These are phyloP conservation scores for Amanita polypyramis DNA, from an alignment of 768 basidiomycete genomes.

Conservation along the genomic window DNA sequence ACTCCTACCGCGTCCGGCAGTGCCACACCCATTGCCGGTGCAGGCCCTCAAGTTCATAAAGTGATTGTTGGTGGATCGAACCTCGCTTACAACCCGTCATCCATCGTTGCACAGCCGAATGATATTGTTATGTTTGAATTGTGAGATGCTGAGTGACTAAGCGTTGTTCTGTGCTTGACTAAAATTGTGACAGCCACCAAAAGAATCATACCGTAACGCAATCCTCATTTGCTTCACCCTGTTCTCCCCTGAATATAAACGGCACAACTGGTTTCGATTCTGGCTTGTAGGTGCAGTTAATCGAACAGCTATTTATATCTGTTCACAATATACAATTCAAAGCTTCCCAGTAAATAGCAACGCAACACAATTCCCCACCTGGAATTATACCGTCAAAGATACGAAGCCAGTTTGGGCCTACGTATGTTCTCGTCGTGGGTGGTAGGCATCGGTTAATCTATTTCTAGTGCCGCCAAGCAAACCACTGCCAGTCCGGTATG, in stretches of 20 bases:
- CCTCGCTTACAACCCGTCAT: slow-evolving; percentile 39
- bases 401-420: slow-evolving; percentile 51
- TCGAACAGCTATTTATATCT: background rate
- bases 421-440: slow-evolving; percentile 19
- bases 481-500: slow-evolving; percentile 45
- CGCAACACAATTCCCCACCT: slow-evolving; percentile 41
- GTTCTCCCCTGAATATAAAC: slow-evolving; percentile 30
- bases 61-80: slow-evolving; percentile 45
- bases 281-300: slow-evolving; percentile 35
- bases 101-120: slow-evolving; percentile 37
- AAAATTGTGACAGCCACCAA: slow-evolving; percentile 29
- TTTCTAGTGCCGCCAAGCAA: slow-evolving; percentile 30
- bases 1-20: slow-evolving; percentile 13
- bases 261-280: slow-evolving; percentile 41
- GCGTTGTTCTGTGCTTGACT: slow-evolving; percentile 6
- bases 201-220: slow-evolving; percentile 66
- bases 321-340: background rate
- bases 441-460: slow-evolving; percentile 1
- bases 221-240: slow-evolving; percentile 51
- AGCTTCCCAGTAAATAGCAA: slow-evolving; percentile 31
- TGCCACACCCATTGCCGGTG: slow-evolving; percentile 28
- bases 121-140: slow-evolving; percentile 55
- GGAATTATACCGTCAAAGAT: slow-evolving; percentile 46
- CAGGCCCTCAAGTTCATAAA: slow-evolving; percentile 39
- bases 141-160: slow-evolving; percentile 20